Evolutionary conservation across 768 basidiomycete species (phyloP), one percentile per base, ranked within the genome.

Genomic region (Hirschioporus abietinus): DNA sequence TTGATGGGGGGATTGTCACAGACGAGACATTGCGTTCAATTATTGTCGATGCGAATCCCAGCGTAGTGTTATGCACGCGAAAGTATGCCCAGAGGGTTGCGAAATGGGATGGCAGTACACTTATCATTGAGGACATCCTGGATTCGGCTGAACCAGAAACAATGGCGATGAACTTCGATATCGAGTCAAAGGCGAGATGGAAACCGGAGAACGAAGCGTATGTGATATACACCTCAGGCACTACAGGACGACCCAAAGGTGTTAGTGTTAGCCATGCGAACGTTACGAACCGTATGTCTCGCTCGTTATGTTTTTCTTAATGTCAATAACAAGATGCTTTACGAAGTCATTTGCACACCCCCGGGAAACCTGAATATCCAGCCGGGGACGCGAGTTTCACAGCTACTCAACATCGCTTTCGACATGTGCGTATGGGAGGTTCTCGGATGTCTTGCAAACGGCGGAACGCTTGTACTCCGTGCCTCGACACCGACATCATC

Each of bases 391-490:
- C 80, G 84, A 12, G 84, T 88, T 23, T 81, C 85, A 6, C 86
- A 88, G 69, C 76, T 88, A 23, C 80, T 88, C 75, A 87, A 88
- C 68, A 83, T 88, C 59, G 83, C 86, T 1, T 88, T 88, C 71
- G 87, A 88, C 69, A 87, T 88, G 85, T 85, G 84, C 58, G 85
- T 84, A 20, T 88, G 87, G 87, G 84, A 52, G 42, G 42, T 52
- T 5, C 42, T 52, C 42, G 42, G 42, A 10, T 52, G 42, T 10
- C 42, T 60, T 63, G 58, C 25, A 5, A 72, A 72, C 63, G 71
- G 70, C 25, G 69, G 70, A 60, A 72, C 71, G 12, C 70, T 72
- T 24, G 61, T 66, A 35, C 68, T 72, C 27, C 71, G 71, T 15
- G 71, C 68, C 27, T 66, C 65, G 58, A 68, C 68, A 58, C 58